A percentile compares a stretch with the other conserved stretches of the same genome.
These are phyloP conservation scores for Oidiodendron maius DNA, from an alignment of 495 filamentous ascomycete species.

Conservation along the genomic window DNA sequence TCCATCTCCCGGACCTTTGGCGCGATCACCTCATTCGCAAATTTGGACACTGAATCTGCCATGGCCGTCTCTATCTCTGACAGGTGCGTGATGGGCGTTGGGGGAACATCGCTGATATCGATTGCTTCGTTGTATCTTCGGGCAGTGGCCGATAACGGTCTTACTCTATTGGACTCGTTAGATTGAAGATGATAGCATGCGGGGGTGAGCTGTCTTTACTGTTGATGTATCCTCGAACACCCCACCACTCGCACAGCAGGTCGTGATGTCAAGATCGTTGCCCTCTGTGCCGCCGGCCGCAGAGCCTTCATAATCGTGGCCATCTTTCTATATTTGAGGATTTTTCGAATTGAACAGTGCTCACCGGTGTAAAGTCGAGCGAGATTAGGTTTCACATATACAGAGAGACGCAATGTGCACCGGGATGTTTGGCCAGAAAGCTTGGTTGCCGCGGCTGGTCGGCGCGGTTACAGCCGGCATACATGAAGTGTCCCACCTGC, in stretches of 20 bases:
- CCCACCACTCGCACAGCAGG: conserved; percentile 37
- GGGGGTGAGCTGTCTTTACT: conserved; percentile 31
- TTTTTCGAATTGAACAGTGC: no score
- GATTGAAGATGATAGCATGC: conserved; percentile 4
- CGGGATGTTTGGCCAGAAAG: no score
- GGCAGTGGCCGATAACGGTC: conserved; percentile 67
- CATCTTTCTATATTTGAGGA: conserved; percentile 41
- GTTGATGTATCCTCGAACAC: conserved; percentile 31
- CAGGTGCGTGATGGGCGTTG: conserved; percentile 88
- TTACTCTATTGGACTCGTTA: conserved; percentile 34
- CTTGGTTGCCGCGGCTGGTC: no score
- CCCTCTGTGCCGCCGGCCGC: conserved; percentile 54
- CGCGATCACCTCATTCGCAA: conserved; percentile 78
- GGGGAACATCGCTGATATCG: conserved; percentile 66
- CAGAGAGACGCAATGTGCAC: no score
- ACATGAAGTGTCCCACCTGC: no score
- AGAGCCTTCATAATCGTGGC: conserved; percentile 62
- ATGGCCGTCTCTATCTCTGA: conserved; percentile 88
- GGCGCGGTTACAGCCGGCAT: no score
- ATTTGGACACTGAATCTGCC: conserved; percentile 85
- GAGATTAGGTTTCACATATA: background rate
- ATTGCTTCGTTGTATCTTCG: conserved; percentile 47
- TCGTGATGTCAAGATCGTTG: conserved; percentile 35
- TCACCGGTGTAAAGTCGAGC: background rate
- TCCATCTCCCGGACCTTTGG: conserved; percentile 98